Evolutionary conservation across 192 early-diverging fungal genomes (phyloP).

Genomic region (Radiomyces spectabilis): DNA sequence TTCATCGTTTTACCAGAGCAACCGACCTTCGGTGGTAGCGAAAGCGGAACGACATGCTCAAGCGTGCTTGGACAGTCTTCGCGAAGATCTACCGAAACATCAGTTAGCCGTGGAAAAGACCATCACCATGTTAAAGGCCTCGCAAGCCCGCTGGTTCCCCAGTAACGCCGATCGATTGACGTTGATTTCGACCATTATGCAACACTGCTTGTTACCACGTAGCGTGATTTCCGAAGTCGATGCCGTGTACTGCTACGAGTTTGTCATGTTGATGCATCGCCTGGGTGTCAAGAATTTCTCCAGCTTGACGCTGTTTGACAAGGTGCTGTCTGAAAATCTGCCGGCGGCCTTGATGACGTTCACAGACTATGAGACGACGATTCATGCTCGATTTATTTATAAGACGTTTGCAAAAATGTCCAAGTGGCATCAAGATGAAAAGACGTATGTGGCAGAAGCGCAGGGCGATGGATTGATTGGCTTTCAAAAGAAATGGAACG

Average conservation of each 20-base stretch:
- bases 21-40: background rate
- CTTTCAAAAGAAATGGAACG: slow-evolving; percentile 59
- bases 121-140: slow-evolving; percentile 2
- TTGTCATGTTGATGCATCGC: slow-evolving; percentile 62
- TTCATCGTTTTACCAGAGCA: slow-evolving; percentile 9
- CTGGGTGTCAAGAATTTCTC: slow-evolving; percentile 65
- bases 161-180: slow-evolving; percentile 25
- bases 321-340: slow-evolving; percentile 39
- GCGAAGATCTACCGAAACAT: slow-evolving; percentile 17
- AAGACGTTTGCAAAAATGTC: slow-evolving; percentile 48
- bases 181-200: slow-evolving; percentile 43
- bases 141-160: slow-evolving; percentile 18
- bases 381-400: slow-evolving; percentile 58
- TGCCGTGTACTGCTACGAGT: slow-evolving; percentile 69
- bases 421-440: slow-evolving; percentile 43
- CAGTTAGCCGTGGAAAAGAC: slow-evolving; percentile 16
- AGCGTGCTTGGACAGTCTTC: slow-evolving; percentile 8
- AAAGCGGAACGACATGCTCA: slow-evolving; percentile 21
- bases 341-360: slow-evolving; percentile 44
- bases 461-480: slow-evolving; percentile 53
- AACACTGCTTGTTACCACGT: slow-evolving; percentile 70
- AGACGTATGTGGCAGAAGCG: slow-evolving; percentile 46
- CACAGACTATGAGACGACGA: slow-evolving; percentile 69
- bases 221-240: slow-evolving; percentile 56
- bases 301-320: slow-evolving; percentile 63